Evolutionary conservation across 495 filamentous ascomycete genomes (phyloP), one percentile per base, ranked within the genome.

Genomic region (Haplographium delicatum): DNA sequence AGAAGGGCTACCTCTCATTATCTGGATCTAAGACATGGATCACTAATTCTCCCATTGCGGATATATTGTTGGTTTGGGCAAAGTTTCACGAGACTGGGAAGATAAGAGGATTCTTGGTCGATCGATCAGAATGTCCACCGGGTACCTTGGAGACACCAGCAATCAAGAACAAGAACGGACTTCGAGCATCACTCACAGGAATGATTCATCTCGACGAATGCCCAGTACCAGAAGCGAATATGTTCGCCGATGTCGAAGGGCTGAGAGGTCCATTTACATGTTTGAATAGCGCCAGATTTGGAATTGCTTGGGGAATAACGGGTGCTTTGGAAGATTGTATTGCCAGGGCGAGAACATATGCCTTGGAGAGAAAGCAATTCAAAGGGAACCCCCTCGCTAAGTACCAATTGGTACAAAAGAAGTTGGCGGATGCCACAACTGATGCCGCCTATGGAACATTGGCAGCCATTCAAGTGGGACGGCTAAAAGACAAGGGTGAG

Each of bases 341-440:
- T 43, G 63, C 70, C 8, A 74, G 91, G 51, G 83, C 93, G 2
- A 79, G 91, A 50, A 83, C 80, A 13, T 98, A 98, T 65, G 83
- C 90, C 15, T 71, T 98, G 24, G 88, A 96, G 67, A 76, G 93
- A 47, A 91, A 87, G 67, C 93, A 98, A 67, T 98, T 98, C 79
- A 95, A 94, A 71, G 82, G 84, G 28, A 96, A 97, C 63, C 88
- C 93, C 1, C 72, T 98, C 33, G 93, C 93, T 27, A 96, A 91
- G 71, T 98, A 97, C 59, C 93, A 98, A 68, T 78, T 98, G n/a
- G 78, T 98, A 33, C 93, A 98, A 73, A 96, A 96, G 80, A 98
- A 98, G 72, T 72, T 98, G 51, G 84, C 90, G 0, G 91, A 97
- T 64, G 93, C 91, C 11, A 75, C 79, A 7, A 96, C 94, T 1